These are phyloP conservation scores for Irpex lacteus DNA, from an alignment of 1,284 basidiomycete species.

Conservation along the genomic window DNA sequence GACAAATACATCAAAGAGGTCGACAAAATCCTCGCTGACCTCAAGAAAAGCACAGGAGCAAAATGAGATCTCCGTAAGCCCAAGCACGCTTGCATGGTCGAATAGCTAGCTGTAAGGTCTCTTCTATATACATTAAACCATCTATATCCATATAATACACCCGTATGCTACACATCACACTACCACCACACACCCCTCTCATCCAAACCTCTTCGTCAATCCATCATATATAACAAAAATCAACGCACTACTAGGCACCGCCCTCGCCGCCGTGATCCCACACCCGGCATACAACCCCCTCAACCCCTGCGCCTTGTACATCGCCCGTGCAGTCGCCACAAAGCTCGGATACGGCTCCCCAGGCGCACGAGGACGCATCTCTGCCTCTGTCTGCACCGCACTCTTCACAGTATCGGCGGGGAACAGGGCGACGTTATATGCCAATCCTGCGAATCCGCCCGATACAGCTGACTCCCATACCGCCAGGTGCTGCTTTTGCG, in stretches of 20 bases:
- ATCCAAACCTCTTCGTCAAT: conserved; percentile 56
- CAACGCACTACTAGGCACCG: conserved; percentile 87
- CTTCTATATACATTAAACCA: conserved; percentile 4
- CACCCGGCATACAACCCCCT: conserved; percentile 93
- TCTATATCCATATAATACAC: conserved; percentile 7
- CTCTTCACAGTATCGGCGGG: conserved; percentile 96
- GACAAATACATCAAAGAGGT: conserved; percentile 61
- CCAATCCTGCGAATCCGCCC: conserved; percentile 85
- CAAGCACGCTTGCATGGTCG: not conserved
- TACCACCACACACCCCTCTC: conserved; percentile 9
- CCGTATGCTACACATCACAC: not conserved
- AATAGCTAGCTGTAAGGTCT: too few relatives aligned
- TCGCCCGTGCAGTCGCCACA: conserved; percentile 64
- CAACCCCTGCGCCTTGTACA: conserved; percentile 79
- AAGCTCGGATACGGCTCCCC: conserved; percentile 54
- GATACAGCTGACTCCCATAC: conserved; percentile 83
- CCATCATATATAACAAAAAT: conserved; percentile 92
- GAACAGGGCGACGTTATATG: conserved; percentile 85
- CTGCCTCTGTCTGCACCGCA: conserved; percentile 92
- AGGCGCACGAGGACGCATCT: conserved; percentile 59
- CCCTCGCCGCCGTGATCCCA: conserved; percentile 86
- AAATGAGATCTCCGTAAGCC: conserved; percentile 12
- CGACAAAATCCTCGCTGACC: conserved; percentile 57
- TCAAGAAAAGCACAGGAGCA: conserved; percentile 54
- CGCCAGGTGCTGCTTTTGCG: conserved; percentile 50